phyloP scores from a whole-genome alignment of 2,329 filamentous ascomycete genomes.

The Nemania sp. region DNA sequence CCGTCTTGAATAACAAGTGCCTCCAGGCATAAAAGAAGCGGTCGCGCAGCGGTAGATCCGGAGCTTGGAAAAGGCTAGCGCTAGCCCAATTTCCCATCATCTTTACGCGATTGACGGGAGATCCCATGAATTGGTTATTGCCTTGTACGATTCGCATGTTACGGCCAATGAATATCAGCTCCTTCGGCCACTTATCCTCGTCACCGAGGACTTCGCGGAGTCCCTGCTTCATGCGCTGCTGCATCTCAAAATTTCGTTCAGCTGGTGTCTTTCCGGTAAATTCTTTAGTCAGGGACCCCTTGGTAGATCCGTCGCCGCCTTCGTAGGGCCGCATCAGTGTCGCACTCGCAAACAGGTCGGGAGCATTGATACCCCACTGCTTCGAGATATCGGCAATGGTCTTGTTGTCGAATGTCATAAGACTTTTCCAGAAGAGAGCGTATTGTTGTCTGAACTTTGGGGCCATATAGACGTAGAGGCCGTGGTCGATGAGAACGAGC shows the following conservation, averaged over 20 bases:
- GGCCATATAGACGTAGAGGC: conserved; percentile 90
- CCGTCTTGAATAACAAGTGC: conserved; percentile 80
- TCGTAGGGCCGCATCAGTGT: conserved; percentile 90
- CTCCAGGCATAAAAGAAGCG: conserved; percentile 70
- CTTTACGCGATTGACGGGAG: conserved; percentile 89
- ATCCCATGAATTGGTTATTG: conserved; percentile 89
- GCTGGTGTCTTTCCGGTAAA: conserved; percentile 60
- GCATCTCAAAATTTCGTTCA: conserved; percentile 88
- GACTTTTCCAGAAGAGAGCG: conserved; percentile 86
- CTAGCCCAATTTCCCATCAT: conserved; percentile 92
- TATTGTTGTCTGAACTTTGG: conserved; percentile 85
- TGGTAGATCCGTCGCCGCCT: conserved; percentile 73
- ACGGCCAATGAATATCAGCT: conserved; percentile 88
- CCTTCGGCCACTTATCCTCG: conserved; percentile 85
- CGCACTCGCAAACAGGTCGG: conserved; percentile 88
- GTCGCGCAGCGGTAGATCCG: conserved; percentile 63
- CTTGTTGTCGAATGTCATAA: conserved; percentile 90
- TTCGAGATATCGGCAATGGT: conserved; percentile 73
- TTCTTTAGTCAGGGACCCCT: conserved; percentile 66
- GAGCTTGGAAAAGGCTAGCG: conserved; percentile 76
- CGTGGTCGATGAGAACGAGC: conserved; percentile 95
- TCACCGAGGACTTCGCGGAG: conserved; percentile 73
- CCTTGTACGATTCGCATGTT: conserved; percentile 93
- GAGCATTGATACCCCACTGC: conserved; percentile 84
- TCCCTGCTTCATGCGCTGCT: conserved; percentile 75